Base-by-base conservation (phyloP, 2,329 filamentous ascomycete species). In the Cadophora sp. region DNA sequence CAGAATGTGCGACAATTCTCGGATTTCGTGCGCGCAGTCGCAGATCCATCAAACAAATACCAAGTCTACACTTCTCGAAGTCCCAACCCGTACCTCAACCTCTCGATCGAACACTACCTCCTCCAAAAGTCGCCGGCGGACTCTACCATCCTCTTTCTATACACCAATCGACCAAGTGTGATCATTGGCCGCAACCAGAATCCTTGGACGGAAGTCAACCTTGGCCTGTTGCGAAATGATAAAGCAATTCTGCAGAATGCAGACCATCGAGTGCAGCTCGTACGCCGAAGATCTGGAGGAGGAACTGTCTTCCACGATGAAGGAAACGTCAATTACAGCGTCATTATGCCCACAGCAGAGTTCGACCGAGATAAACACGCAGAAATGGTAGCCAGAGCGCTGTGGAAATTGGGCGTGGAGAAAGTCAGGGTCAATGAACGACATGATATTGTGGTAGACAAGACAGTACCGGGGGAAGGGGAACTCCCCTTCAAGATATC, bases 121-220 rank as follows among this genome's bases (percentile, higher is more conserved):
- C 87, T 98, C 8, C 89, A 92, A 75, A 88, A 89, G 65, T 90
- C 91, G 0, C 87, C 90, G 1, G 83, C 88, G 7, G 87, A 91
- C 69, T 93, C 93, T 14, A 91, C 87, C 16, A 81, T 98, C 62
- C 87, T 98, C 1, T 92, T 98, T 66, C 86, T 97, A 62, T 99
- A 98, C 82, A 87, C 89, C 75, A 98, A 99, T 81, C 81, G 88
- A 46, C 94, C 95, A 0, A 94, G 92, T 78, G 86, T 99, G 68
- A 90, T 99, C 77, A 91, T 99, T 73, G 96, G 96, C 53, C 90
- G 96, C 69, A 99, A 99, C 79, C 96, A 99, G 82, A 99, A 99
- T 79, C 96, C 96, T 64, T 99, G 95, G 96, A 85, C 93, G 9
- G 96, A 99, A 82, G 89, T 93, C 70, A 92, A 97, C 77, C 85